phyloP scores from a whole-genome alignment of 768 basidiomycete genomes.

The Naganishia vishniacii region DNA sequence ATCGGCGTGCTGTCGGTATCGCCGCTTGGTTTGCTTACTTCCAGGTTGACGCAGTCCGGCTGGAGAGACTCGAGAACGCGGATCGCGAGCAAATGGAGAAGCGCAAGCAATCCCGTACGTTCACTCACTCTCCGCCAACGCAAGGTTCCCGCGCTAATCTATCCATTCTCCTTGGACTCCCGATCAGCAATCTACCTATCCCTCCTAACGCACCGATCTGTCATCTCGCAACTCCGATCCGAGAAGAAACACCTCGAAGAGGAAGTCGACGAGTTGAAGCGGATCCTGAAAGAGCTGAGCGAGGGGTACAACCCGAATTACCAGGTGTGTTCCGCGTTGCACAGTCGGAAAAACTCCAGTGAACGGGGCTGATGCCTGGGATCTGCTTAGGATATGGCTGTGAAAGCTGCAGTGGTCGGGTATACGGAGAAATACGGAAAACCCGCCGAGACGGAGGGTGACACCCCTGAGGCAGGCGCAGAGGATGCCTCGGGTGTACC shows the following conservation, averaged over 20 bases:
- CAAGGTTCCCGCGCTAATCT: neutral
- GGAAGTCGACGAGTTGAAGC: slow-evolving; percentile 68
- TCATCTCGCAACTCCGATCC: slow-evolving; percentile 68
- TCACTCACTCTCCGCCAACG: neutral
- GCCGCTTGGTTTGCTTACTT: too few relatives aligned
- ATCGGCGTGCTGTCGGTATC: too few relatives aligned
- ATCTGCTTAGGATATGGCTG: slow-evolving; percentile 86
- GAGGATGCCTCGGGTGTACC: slow-evolving; percentile 26
- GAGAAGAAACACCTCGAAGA: slow-evolving; percentile 68
- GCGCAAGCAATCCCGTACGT: slow-evolving; percentile 79
- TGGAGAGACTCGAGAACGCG: slow-evolving; percentile 69
- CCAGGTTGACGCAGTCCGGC: too few relatives aligned
- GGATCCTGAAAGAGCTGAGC: slow-evolving; percentile 74
- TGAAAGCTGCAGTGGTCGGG: slow-evolving; percentile 89
- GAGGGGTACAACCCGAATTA: slow-evolving; percentile 95
- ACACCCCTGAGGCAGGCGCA: neutral
- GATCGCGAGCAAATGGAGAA: slow-evolving; percentile 74
- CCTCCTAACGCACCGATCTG: slow-evolving; percentile 65
- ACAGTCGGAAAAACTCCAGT: too few relatives aligned
- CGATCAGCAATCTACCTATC: slow-evolving; percentile 74
- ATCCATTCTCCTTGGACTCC: neutral
- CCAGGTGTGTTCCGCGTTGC: slow-evolving; percentile 56
- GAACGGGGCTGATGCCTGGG: too few relatives aligned
- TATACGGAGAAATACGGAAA: slow-evolving; percentile 59
- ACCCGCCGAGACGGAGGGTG: neutral